A percentile compares a stretch with the other conserved stretches of the same genome.
phyloP scores from a whole-genome alignment of 148 eudicot species.

The Fallopia convolvulus region DNA sequence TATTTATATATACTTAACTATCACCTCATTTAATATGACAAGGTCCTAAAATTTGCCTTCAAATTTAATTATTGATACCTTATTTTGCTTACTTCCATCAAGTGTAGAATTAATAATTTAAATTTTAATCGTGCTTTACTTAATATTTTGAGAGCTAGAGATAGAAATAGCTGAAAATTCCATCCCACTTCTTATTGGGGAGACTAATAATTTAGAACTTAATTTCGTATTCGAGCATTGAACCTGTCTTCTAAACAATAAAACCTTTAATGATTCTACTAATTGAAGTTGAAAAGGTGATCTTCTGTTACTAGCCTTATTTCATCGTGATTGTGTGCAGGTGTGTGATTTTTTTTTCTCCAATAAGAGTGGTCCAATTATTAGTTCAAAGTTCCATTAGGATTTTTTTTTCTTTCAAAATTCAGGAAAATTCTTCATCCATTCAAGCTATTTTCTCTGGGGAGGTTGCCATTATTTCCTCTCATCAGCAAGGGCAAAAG shows the following conservation, averaged over 20 bases:
- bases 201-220: background rate
- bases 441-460: constrained; percentile 79
- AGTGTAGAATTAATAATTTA: background rate
- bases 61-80: background rate
- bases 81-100: background rate
- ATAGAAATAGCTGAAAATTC: background rate
- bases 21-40: background rate
- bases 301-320: background rate
- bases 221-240: background rate
- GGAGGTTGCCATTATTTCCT: constrained; percentile 35
- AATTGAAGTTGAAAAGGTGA: background rate
- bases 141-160: background rate
- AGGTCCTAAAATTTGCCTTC: background rate
- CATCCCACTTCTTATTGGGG: background rate
- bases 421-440: constrained; percentile 64
- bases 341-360: background rate
- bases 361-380: background rate
- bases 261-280: background rate
- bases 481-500: constrained; percentile 64
- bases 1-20: background rate
- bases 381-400: background rate
- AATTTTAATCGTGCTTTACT: background rate
- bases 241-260: background rate
- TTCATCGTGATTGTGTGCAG: background rate
- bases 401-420: background rate